Evolutionary conservation across 1,284 basidiomycete genomes (phyloP).

Genomic region (Tetrapyrgos nigripes): DNA sequence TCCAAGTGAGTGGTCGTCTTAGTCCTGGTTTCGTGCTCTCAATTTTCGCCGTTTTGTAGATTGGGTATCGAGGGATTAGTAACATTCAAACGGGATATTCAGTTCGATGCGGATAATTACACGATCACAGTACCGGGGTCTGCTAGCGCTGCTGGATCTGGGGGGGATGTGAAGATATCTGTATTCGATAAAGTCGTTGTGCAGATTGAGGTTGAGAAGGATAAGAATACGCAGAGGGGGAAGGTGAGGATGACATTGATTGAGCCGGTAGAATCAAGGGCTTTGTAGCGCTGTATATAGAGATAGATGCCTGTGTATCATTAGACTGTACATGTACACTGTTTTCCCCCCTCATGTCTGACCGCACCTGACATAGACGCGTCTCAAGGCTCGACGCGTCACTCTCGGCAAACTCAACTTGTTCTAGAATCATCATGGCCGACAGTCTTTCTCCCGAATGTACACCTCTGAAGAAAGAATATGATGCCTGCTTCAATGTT

Average conservation of each 20-base stretch:
- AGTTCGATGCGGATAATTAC: constrained; percentile 94
- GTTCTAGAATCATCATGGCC: constrained; percentile 53
- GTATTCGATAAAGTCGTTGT: constrained; percentile 96
- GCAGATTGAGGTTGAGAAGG: constrained; percentile 92
- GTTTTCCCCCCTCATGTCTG: no score
- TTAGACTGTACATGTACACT: no score
- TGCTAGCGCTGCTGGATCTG: constrained; percentile 31
- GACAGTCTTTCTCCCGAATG: constrained; percentile 81
- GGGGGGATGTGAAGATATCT: constrained; percentile 62
- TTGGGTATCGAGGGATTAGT: constrained; percentile 94
- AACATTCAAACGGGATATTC: constrained; percentile 86
- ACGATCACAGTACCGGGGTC: constrained; percentile 71
- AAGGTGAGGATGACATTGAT: constrained; percentile 90
- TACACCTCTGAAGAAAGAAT: constrained; percentile 88
- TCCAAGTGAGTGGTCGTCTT: constrained; percentile 70
- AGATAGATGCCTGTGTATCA: neutral
- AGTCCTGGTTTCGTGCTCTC: constrained; percentile 8
- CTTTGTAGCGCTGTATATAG: constrained; percentile 21
- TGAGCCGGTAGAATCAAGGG: constrained; percentile 68
- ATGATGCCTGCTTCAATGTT: constrained; percentile 94
- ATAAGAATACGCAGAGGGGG: constrained; percentile 92
- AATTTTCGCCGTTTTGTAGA: constrained; percentile 46
- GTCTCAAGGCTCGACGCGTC: neutral
- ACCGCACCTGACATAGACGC: no score
- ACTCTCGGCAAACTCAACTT: neutral